Evolutionary conservation across 116 monocot genomes (phyloP), one percentile per base, ranked within the genome.

Genomic region (Iris pallida): DNA sequence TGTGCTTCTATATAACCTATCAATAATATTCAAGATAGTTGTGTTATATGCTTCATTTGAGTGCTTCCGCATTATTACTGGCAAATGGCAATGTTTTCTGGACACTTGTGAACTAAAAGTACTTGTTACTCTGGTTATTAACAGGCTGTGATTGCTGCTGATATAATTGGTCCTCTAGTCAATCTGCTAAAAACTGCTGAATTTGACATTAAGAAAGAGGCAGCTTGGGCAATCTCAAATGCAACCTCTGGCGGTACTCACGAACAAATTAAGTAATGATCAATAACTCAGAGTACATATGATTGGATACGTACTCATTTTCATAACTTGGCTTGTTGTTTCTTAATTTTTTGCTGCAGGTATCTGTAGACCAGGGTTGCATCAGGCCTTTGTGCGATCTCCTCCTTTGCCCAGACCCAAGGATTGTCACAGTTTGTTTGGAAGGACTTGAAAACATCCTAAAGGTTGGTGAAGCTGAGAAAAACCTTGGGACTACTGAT

Each of bases 161-260:
- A 73, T 42, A 90, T 94, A 16, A 73, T 94, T 59, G 81, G 76
- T 44, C 94, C 94, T 59, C 64, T 94, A 19, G 83, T 94, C 6
- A 66, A 83, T 44, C 71, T 94, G 63, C 79, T 94, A 19, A 87
- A 83, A 75, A 85, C 75, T 20, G 85, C 90, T 46, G 94, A 94
- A 51, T 90, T 94, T 73, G 90, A 94, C 55, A 85, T 94, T 45
- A 94, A 90, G 72, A 94, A 90, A 66, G 94, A 93, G 59, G 89
- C 93, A 30, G 93, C 93, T 14, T 93, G 93, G 93, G 93, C 93
- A 15, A 86, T 94, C 65, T 90, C 94, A 65, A 94, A 94, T 82
- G 94, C 94, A 20, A 94, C 94, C 7, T 94, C 94, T 66, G 94
- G 94, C 20, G 94, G 94, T 56, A 78, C 79, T n/a, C 83, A 88